A percentile compares a stretch with the other conserved stretches of the same genome.
These are phyloP conservation scores for Quercus rubra DNA, from an alignment of 306 rosid species.

Conservation along the genomic window DNA sequence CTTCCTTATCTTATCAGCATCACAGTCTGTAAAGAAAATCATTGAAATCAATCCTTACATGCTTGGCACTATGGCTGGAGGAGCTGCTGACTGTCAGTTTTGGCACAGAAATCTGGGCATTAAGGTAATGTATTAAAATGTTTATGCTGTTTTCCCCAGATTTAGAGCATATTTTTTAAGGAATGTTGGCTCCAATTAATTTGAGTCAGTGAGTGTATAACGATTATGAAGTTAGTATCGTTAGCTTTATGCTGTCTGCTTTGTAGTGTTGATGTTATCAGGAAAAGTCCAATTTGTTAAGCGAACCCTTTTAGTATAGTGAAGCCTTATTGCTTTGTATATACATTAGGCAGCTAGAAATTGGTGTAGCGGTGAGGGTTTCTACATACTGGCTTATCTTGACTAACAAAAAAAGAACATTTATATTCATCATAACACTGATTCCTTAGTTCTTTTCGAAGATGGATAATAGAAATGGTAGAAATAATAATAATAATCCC, in stretches of 20 bases:
- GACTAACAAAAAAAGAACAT: background rate
- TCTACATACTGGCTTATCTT: background rate
- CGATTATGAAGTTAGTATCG: too few relatives aligned
- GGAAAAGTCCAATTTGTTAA: background rate
- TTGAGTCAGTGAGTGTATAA: background rate
- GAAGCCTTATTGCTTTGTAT: background rate
- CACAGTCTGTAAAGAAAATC: slow-evolving; percentile 88
- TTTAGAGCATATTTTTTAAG: background rate
- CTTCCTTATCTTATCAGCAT: slow-evolving; percentile 47
- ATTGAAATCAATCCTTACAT: slow-evolving; percentile 61
- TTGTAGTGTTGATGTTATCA: background rate
- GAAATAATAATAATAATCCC: background rate
- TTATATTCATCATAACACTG: background rate
- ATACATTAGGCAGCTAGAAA: background rate
- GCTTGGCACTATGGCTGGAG: slow-evolving; percentile 71
- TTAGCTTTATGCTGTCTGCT: background rate
- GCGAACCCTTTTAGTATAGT: background rate
- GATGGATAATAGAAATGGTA: background rate
- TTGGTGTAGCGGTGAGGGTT: background rate
- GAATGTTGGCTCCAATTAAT: background rate
- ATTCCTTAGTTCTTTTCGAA: background rate
- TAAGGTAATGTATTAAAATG: background rate
- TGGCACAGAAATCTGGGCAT: slow-evolving; percentile 68
- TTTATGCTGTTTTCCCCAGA: background rate
- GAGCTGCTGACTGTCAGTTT: slow-evolving; percentile 67